Percentiles rank a stretch among this genome's conserved stretches.
phyloP scores from a whole-genome alignment of 2,329 filamentous ascomycete species.

The Fusarium beomiforme region DNA sequence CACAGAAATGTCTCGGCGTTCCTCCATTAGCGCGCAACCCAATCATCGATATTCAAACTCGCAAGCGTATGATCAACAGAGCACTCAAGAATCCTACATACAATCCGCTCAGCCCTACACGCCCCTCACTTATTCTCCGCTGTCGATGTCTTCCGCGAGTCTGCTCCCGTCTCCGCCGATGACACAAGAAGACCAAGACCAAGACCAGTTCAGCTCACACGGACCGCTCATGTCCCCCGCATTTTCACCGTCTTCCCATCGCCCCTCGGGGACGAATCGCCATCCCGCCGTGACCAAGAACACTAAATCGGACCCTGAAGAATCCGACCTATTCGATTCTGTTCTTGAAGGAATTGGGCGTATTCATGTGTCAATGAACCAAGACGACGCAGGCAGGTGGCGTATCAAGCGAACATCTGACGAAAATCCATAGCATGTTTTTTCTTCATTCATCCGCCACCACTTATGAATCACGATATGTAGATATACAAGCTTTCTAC shows the following conservation, averaged over 20 bases:
- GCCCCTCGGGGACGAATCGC: not conserved
- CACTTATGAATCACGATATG: not conserved
- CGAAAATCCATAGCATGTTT: conserved; percentile 30
- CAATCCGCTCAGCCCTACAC: conserved; percentile 41
- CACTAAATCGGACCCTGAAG: conserved; percentile 28
- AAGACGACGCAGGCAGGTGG: conserved; percentile 54
- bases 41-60: not conserved
- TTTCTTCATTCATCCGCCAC: not conserved
- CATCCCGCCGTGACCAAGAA: not conserved
- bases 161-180: conserved; percentile 37
- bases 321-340: conserved; percentile 47
- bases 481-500: not conserved
- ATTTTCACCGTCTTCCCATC: conserved; percentile 3
- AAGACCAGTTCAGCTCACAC: not conserved
- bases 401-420: conserved; percentile 46
- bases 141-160: conserved; percentile 28
- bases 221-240: conserved; percentile 14
- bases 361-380: conserved; percentile 49
- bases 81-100: conserved; percentile 20
- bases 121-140: conserved; percentile 22
- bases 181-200: conserved; percentile 24
- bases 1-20: not conserved
- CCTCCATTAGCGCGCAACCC: not conserved
- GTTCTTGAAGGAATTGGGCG: conserved; percentile 51
- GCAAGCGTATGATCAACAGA: conserved; percentile 3